phyloP scores from a whole-genome alignment of 1,139 yeast genomes.

The Scheffersomyces lignicola region DNA sequence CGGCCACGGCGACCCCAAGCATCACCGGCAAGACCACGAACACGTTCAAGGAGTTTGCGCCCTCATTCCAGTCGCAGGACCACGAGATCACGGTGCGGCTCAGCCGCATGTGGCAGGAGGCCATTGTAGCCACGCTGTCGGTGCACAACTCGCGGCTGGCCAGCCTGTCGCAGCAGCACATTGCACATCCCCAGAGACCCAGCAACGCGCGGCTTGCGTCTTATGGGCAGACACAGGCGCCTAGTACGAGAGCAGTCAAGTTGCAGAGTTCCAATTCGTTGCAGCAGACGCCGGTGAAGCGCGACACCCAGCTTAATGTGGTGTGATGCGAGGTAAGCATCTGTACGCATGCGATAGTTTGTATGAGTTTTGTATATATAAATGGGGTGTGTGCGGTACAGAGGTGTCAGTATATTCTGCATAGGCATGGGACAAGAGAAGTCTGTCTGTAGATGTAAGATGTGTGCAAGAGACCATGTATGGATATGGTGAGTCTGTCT shows the following conservation, averaged over 20 bases:
- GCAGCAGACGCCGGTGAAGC: no score
- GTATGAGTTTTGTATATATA: no score
- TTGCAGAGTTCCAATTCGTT: no score
- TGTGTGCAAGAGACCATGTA: no score
- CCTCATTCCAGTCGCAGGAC: slow-evolving; percentile 32
- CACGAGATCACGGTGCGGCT: slow-evolving; percentile 27
- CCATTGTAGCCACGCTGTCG: slow-evolving; percentile 24
- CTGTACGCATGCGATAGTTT: no score
- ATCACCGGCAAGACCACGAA: slow-evolving; percentile 17
- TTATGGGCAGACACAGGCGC: slow-evolving; percentile 25
- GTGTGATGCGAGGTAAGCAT: no score
- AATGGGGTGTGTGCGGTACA: no score
- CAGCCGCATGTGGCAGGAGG: slow-evolving; percentile 45
- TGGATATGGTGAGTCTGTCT: no score
- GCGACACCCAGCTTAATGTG: no score
- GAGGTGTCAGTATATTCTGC: no score
- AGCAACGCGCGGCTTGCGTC: neutral
- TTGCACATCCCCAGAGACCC: slow-evolving; percentile 8
- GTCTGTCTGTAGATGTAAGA: no score
- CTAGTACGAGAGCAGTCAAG: slow-evolving; percentile 42
- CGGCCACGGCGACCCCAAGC: slow-evolving; percentile 8
- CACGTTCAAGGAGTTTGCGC: slow-evolving; percentile 37
- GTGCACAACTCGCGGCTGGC: neutral
- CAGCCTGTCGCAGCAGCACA: slow-evolving; percentile 5
- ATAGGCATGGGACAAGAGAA: no score